Base-by-base conservation (phyloP, 805 yeast genomes). In the Lipomyces lipofer region DNA sequence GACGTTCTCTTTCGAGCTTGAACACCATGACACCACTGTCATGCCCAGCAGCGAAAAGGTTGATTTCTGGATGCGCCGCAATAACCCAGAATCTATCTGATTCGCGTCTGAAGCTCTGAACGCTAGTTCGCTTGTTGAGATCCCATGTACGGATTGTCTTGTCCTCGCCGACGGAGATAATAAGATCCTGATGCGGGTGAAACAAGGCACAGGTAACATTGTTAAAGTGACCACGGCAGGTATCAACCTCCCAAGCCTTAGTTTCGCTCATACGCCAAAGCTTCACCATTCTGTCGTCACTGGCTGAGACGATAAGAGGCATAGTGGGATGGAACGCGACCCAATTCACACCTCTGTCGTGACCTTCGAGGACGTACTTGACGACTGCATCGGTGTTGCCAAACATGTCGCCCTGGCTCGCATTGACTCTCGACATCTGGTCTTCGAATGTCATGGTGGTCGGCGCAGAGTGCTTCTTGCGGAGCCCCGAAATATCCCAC, bases 191-290 rank as follows among this genome's bases (percentile, higher is more conserved):
- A 60, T 84, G 83, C 39, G 98, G 97, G 70, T 94, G 97, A 81
- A 95, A 95, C 49, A 87, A 75, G 35, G 88, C 90, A 71, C 94
- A 78, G 48, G 90, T 83, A 49, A 94, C 96, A 69, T 88, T 90
- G 67, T 91, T 91, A 27, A 96, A 88, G 72, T 94, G 99, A 52
- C 99, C 99, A 68, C 99, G 83, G 72, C 97, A 92, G 25, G 97
- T 88, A 70, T 94, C 99, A 56, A 95, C 95, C 72, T 95, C 99
- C 98, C 98, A 94, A 22, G 99, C 99, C 73, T 91, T 89, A 33
- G 95, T 84, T 63, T 94, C 97, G 66, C 90, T 84, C 97, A 90
- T 89, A 73, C 98, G 82, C 99, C 99, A 94, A 62, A 95, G 77
- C 72, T 92, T 92, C 53, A 94, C 88, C 62, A 92, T 84, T 63